Base-by-base conservation (phyloP, 345 rosid genomes). In the Mangifera indica region DNA sequence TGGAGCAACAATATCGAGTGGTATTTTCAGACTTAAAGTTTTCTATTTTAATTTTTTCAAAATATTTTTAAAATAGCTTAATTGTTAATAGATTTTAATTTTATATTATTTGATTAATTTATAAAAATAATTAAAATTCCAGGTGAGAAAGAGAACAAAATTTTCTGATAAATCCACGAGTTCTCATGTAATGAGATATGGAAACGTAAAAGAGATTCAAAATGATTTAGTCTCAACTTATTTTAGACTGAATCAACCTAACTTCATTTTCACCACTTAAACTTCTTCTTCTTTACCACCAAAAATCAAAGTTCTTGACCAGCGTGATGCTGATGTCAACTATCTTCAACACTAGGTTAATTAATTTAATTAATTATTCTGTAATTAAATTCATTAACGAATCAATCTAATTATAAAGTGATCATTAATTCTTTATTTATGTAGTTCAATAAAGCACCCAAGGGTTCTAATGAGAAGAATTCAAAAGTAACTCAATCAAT, bases 101-200 rank as follows among this genome's bases (percentile, higher is more conserved):
- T 18, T 6, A 18, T 63, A 20, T n/a, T 46, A 10, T 49, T 53
- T n/a, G 3, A 21, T 10, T 9, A 63, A 34, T 37, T 37, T 37
- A 37, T 37, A 37, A 6, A 51, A 24, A 7, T 6, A 63, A 6
- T 44, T 22, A 54, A 9, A 12, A 21, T 8, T 26, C 3, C 55
- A 82, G 88, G 83, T 84, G 34, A 78, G 61, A 51, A 83, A 85
- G 72, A 84, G 94, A 77, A 82, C 84, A 44, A 79, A 74, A 60
- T 8, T 2, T 63, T 12, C 0, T n/a, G n/a, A n/a, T n/a, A n/a
- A n/a, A n/a, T n/a, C n/a, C n/a, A n/a, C n/a, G n/a, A 15, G 64
- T 14, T 91, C 97, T 63, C 92, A 91, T 75, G 93, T 89, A 5
- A 80, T 76, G 82, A 78, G 75, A 63, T 91, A 82, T 58, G 97